Percentiles rank a stretch among this genome's conserved stretches.
These are phyloP conservation scores for Talaromyces sp. DNA, from an alignment of 2,329 filamentous ascomycete species.

Conservation along the genomic window DNA sequence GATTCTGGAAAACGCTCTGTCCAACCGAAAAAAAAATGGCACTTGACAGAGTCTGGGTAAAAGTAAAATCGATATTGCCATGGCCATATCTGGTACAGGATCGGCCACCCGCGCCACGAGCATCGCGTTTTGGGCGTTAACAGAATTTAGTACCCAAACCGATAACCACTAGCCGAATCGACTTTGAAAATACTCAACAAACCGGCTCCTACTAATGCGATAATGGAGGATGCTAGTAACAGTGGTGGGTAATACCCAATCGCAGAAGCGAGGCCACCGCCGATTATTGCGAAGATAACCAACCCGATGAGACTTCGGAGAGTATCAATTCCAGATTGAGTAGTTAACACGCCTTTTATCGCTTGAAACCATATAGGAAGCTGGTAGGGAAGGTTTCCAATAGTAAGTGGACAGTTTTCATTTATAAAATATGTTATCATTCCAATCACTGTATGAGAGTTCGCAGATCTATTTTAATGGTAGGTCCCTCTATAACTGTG, in stretches of 20 bases:
- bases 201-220: neutral
- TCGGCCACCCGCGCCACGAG: neutral
- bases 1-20: neutral
- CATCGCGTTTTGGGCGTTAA: neutral
- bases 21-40: neutral
- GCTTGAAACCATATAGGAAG: neutral
- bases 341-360: neutral
- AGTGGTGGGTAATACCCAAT: neutral
- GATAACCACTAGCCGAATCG: neutral
- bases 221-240: neutral
- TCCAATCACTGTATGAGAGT: too few species aligned
- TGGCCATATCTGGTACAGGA: neutral
- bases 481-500: too few species aligned
- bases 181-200: neutral
- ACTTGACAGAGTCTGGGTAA: neutral
- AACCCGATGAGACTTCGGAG: neutral
- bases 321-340: neutral
- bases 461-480: too few species aligned
- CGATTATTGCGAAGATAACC: neutral
- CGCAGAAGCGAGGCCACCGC: neutral
- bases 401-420: neutral
- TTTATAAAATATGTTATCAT: too few species aligned
- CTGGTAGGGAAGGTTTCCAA: neutral
- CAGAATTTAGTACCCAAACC: neutral
- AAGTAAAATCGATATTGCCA: neutral